Evolutionary conservation across 2,329 filamentous ascomycete genomes (phyloP).

Genomic region (Trichophyton simii): DNA sequence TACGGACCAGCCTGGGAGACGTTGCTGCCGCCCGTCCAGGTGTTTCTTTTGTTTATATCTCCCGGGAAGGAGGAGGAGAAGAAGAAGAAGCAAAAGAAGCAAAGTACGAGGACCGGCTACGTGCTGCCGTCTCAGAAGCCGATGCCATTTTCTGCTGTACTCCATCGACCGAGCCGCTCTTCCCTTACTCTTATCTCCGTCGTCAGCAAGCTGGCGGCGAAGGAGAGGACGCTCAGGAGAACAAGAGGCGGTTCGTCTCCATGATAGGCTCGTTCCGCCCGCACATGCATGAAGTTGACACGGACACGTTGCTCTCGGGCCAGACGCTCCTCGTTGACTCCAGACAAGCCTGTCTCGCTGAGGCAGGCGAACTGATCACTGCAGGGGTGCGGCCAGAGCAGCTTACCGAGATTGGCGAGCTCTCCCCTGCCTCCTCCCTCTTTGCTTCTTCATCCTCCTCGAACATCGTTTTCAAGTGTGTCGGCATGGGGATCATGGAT

Average conservation of each 20-base stretch:
- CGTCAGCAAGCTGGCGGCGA: not conserved
- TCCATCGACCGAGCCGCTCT: constrained; percentile 34
- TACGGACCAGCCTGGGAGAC: constrained; percentile 54
- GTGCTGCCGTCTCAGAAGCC: constrained; percentile 20
- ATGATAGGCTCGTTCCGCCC: constrained; percentile 45
- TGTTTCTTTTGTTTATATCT: constrained; percentile 13
- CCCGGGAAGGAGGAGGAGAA: constrained; percentile 2
- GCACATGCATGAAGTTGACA: constrained; percentile 40
- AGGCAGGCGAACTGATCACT: constrained; percentile 36
- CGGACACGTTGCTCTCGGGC: constrained; percentile 38
- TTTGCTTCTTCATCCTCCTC: not conserved
- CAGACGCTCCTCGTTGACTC: constrained; percentile 57
- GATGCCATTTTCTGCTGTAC: constrained; percentile 41
- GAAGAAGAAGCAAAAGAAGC: not conserved
- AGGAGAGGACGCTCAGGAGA: not conserved
- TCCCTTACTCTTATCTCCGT: constrained; percentile 27
- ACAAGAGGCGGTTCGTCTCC: constrained; percentile 34
- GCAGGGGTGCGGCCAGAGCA: constrained; percentile 27
- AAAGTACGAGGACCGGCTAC: constrained; percentile 18
- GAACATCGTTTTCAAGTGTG: constrained; percentile 37
- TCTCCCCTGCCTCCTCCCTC: constrained; percentile 16
- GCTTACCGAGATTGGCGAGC: constrained; percentile 33
- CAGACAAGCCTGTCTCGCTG: constrained; percentile 33
- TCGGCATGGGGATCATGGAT: constrained; percentile 42
- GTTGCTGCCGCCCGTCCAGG: constrained; percentile 35